Conservation (phyloP, 202 grass and related monocot species). For the Saccharum hybrid region DNA sequence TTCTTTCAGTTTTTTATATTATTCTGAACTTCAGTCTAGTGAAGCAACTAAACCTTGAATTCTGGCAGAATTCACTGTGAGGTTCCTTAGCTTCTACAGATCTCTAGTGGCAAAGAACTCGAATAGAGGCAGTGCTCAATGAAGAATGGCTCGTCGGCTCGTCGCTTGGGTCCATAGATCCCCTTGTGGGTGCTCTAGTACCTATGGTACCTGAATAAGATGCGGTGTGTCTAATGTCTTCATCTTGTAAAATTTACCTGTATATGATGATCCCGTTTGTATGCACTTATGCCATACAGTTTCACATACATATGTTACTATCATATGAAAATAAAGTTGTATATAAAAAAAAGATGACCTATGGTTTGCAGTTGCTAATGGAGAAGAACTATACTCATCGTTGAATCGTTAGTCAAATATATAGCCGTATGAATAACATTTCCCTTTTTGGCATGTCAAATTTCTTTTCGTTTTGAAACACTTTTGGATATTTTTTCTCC, state of each 20-base stretch:
- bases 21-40: background rate
- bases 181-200: background rate
- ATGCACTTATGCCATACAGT: background rate
- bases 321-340: background rate
- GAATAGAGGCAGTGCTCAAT: conserved; percentile 21
- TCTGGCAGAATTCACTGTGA: conserved; percentile 67
- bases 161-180: background rate
- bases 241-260: conserved; percentile 8
- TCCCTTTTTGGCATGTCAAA: background rate
- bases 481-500: background rate
- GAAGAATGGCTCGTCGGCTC: background rate
- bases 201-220: conserved; percentile 40
- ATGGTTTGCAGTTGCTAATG: background rate
- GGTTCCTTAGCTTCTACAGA: conserved; percentile 72
- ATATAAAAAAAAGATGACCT: background rate
- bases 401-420: background rate
- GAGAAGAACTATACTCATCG: background rate
- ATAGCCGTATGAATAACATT: background rate
- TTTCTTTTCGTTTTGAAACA: background rate
- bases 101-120: conserved; percentile 49
- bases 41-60: conserved; percentile 12
- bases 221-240: background rate
- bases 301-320: background rate
- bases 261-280: conserved; percentile 18
- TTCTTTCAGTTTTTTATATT: background rate